Evolutionary conservation across 768 basidiomycete genomes (phyloP), one percentile per base, ranked within the genome.

Genomic region (Amanita thiersii): DNA sequence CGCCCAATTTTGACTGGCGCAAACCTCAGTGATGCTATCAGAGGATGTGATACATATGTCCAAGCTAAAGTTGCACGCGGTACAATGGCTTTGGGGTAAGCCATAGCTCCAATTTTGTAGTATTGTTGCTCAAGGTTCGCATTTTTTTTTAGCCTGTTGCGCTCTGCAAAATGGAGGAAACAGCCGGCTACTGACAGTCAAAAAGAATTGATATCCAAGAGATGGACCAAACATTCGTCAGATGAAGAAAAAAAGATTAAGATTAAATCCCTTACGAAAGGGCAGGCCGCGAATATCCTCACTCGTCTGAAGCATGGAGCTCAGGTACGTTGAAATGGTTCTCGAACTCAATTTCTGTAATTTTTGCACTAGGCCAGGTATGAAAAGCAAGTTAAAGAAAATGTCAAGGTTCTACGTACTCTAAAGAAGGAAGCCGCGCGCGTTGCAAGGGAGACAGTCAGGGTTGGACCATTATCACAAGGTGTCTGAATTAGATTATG

Each of bases 261-360:
- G 32, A 55, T 77, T 3, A 56, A 52, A 33, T 59, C 44, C 0
- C 52, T 92, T 50, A 88, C 76, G 1, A 89, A 86, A 56, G 89
- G 89, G 2, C 71, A 85, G 48, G 86, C 87, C 20, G 82, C 81
- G 0, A 79, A 80, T 48, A 78, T 90, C 33, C 83, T 92, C 46
- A 78, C 78, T 17, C 78, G 87, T 6, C 46, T 86, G 43, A 82
- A 76, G 54, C 81, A 90, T 52, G 88, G 87, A 18, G 83, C 83
- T 24, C 66, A 74, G 66, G 86, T 84, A 53, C 23, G 58, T 31
- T 2, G 34, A 39, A 29, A 3, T 11, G 40, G 4, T n/a, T 21
- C 9, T 4, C 24, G 3, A 32, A 19, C 12, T 5, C 15, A 31
- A 42, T 35, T 9, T 43, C 35, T 30, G 38, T 28, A 39, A 38